Conservation (phyloP, 345 rosid species). For the Noccaea bulbosa region DNA sequence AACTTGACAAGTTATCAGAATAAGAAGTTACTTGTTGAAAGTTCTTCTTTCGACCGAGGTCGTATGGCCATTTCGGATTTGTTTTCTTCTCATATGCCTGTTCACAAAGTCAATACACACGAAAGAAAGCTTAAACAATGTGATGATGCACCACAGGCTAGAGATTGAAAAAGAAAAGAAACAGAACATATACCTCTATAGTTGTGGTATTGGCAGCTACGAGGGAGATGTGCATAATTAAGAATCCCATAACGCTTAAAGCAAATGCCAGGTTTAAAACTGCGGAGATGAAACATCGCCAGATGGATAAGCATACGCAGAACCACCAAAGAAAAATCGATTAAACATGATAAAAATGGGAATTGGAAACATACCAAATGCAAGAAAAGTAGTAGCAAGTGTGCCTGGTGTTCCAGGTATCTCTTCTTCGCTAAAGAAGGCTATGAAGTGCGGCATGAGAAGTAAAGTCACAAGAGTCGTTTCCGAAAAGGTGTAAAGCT, state of each 20-base stretch:
- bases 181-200: constrained; percentile 66
- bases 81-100: constrained; percentile 98
- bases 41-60: constrained; percentile 84
- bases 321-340: neutral
- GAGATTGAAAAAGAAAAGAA: neutral
- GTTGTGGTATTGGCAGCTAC: constrained; percentile 92
- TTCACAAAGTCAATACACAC: constrained; percentile 15
- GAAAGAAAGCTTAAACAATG: constrained; percentile 4
- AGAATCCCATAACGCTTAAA: constrained; percentile 89
- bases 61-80: constrained; percentile 89
- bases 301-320: neutral
- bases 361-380: constrained; percentile 65
- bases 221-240: constrained; percentile 89
- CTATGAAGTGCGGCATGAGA: constrained; percentile 82
- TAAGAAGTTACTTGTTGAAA: constrained; percentile 76
- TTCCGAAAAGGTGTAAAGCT: constrained; percentile 96
- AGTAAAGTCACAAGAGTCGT: constrained; percentile 85
- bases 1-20: neutral
- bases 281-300: constrained; percentile 44
- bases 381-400: constrained; percentile 94
- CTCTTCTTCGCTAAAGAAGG: constrained; percentile 91
- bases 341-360: neutral
- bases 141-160: constrained; percentile 20
- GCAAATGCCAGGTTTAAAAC: constrained; percentile 96
- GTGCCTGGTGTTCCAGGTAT: constrained; percentile 94